Base-by-base conservation (phyloP, 176 grass and related monocot species). In the Pontederia paniculata region DNA sequence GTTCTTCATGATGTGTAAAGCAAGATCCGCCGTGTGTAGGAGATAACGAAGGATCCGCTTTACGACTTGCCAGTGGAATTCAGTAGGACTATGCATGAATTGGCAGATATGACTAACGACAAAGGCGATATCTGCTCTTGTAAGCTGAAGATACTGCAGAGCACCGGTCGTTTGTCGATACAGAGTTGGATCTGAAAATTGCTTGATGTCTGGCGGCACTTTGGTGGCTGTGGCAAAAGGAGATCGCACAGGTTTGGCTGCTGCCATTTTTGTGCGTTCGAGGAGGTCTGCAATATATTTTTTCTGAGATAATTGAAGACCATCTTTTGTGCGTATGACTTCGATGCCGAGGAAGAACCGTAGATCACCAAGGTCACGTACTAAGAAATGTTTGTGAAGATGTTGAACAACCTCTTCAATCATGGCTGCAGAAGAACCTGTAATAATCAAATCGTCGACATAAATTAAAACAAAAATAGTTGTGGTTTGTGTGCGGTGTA, bases 81-180 rank as follows among this genome's bases (percentile, higher is more conserved):
- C 18, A 12, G 1, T 54, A 19, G 66, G 42, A 0, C 41, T 2
- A 31, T 71, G 68, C 68, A 71, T 55, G 1, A 51, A 69, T 8
- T 69, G 66, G 3, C 23, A 69, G 6, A 3, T 9, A 37, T 44
- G 50, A 5, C 60, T 71, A 0, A 71, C 53, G 0, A 53, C 31
- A 50, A 47, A 71, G 1, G 31, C 4, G 0, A 71, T 28, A 12
- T 71, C 55, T 0, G 42, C 5, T 0, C 55, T 0, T 0, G 41
- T 72, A 8, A n/a, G 52, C 0, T 7, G 69, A 44, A 63, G n/a
- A 28, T 65, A 74, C 23, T 57, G 47, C 0, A 74, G 49, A 10
- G 48, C 71, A 0, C 71, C 71, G 0, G 54, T 48, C 0, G 65
- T 0, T 17, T 50, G 55, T 0, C 71, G 0, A 23, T 74, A 74